Base-by-base conservation (phyloP, 2,329 filamentous ascomycete genomes). In the Fusarium incarnatum region DNA sequence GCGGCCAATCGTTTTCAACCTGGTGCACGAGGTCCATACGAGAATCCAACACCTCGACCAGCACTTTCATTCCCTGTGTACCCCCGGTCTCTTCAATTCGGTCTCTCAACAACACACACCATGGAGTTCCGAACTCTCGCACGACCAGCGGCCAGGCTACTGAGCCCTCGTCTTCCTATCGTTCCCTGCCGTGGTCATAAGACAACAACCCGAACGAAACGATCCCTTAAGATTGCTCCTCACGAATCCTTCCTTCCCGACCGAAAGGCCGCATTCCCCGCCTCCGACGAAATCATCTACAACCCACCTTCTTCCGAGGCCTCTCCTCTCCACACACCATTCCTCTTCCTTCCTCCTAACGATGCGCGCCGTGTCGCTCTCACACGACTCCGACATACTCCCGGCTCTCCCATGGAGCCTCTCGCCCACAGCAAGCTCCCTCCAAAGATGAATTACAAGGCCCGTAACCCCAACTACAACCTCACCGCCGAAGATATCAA, bases 311-410 rank as follows among this genome's bases (percentile, higher is more conserved):
- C 85, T 18, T 83, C 86, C 12, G 81, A 83, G 59, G 81, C 86
- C 5, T 85, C 87, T n/a, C 87, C 89, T 60, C 84, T 83, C 74
- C 86, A 91, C 80, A 91, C 89, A n/a, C 89, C 89, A 60, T 86
- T 89, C 80, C 86, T 89, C 76, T 91, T 91, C 80, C 85, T 91
- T 30, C 89, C 89, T 56, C 83, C 82, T 53, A 79, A 76, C 70
- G 87, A 89, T 75, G 85, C 86, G 18, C 84, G 87, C 48, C 84
- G 86, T 28, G 79, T 81, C 55, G 82, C 83, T 48, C 83, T 85
- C 77, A 79, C 87, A 42, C 78, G 81, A 18, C 76, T 81, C 42
- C 82, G 87, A 34, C 77, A 78, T 63, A 75, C 75, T 32, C 75
- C 78, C 15, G 58, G 73, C 28, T 76, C 75, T 10, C 53, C 75